Evolutionary conservation across 345 rosid genomes (phyloP).

Genomic region (Brassica juncea): DNA sequence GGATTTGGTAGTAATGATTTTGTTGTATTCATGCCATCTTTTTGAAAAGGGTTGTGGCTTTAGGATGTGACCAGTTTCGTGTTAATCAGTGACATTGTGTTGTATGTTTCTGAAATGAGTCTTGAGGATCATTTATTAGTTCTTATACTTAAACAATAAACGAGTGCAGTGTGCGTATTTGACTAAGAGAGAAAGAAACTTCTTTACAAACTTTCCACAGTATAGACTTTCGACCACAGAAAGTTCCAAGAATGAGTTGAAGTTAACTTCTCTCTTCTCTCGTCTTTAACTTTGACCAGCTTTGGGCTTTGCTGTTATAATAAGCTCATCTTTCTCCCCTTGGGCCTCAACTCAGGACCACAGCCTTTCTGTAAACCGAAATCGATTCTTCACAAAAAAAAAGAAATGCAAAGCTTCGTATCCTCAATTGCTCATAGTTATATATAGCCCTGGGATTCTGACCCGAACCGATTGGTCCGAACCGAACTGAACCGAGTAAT

Average conservation of each 20-base stretch:
- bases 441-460: too few species aligned
- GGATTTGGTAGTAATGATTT: neutral
- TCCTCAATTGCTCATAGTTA: neutral
- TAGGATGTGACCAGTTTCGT: neutral
- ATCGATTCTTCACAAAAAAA: neutral
- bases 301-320: neutral
- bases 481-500: too few species aligned
- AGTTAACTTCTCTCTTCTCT: neutral
- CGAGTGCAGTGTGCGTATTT: neutral
- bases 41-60: slow-evolving; percentile 14
- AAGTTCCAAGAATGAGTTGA: neutral
- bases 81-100: neutral
- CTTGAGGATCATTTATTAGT: neutral
- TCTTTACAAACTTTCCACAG: neutral
- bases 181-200: neutral
- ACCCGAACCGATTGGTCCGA: too few species aligned
- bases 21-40: neutral
- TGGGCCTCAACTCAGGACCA: neutral
- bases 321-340: neutral
- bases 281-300: neutral
- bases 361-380: neutral
- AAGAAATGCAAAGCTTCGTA: neutral
- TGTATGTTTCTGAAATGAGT: neutral
- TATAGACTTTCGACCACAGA: neutral
- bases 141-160: neutral